Evolutionary conservation across 2,329 filamentous ascomycete species (phyloP).

Genomic region (Fusarium duplospermum): DNA sequence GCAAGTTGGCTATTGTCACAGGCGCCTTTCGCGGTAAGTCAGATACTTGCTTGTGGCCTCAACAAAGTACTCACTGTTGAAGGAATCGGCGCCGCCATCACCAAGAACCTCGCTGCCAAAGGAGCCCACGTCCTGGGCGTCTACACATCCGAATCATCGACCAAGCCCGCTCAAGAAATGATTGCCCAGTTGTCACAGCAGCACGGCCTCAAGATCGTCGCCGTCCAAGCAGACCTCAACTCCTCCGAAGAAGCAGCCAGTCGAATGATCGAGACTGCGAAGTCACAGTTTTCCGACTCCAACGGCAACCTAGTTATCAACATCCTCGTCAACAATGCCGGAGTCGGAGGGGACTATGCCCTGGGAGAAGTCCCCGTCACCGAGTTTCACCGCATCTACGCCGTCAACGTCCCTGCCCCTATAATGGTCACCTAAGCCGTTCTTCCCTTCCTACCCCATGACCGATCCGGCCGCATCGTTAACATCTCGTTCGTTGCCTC

Average conservation of each 20-base stretch:
- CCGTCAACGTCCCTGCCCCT: conserved; percentile 82
- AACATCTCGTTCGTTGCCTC: conserved; percentile 62
- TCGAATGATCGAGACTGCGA: conserved; percentile 25
- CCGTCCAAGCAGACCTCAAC: conserved; percentile 3
- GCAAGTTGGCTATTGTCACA: conserved; percentile 2
- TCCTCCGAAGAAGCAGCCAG: neutral
- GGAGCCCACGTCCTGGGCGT: conserved; percentile 66
- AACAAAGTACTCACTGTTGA: neutral
- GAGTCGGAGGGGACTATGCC: conserved; percentile 70
- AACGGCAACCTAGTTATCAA: neutral
- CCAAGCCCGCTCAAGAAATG: conserved; percentile 26
- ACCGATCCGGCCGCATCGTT: conserved; percentile 70
- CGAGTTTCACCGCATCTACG: conserved; percentile 74
- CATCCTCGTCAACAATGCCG: conserved; percentile 71
- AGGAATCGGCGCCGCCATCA: conserved; percentile 69
- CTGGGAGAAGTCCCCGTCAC: conserved; percentile 68
- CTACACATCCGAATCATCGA: conserved; percentile 65
- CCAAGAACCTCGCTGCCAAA: conserved; percentile 66
- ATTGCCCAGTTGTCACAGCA: neutral
- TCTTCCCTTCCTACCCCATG: conserved; percentile 73
- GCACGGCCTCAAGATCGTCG: conserved; percentile 5
- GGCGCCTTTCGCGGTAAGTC: conserved; percentile 4
- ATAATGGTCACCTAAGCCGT: conserved; percentile 79
- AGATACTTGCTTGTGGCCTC: neutral
- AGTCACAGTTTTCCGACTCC: conserved; percentile 5